phyloP scores from a whole-genome alignment of 1,284 basidiomycete species.

The Heliocybe sulcata region DNA sequence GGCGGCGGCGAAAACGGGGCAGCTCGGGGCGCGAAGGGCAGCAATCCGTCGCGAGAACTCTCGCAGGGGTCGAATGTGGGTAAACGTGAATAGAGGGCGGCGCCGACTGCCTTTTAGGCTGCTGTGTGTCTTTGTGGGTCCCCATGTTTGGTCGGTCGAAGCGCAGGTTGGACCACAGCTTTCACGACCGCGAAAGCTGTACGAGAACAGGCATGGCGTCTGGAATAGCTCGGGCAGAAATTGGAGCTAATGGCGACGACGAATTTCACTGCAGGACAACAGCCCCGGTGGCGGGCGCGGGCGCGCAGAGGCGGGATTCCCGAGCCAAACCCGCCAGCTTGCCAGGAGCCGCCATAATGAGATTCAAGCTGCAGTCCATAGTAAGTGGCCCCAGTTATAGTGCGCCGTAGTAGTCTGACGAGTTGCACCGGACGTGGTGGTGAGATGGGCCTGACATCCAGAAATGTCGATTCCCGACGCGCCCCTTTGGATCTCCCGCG shows the following conservation, averaged over 20 bases:
- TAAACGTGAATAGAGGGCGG: neutral
- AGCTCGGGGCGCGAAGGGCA: neutral
- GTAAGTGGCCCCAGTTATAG: no score
- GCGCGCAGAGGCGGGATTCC: no score
- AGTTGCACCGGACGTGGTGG: no score
- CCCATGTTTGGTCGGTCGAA: constrained; percentile 1
- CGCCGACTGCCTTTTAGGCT: neutral
- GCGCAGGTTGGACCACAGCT: neutral
- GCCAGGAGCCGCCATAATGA: no score
- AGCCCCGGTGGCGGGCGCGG: no score
- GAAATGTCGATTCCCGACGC: neutral
- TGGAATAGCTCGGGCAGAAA: neutral
- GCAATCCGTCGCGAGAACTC: neutral
- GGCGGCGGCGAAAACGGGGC: neutral
- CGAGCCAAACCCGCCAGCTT: no score
- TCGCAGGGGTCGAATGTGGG: neutral
- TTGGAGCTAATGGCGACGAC: neutral
- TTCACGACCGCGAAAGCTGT: neutral
- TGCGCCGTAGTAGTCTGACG: no score
- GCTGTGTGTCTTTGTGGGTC: constrained; percentile 2
- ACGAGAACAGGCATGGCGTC: neutral
- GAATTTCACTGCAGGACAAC: no score
- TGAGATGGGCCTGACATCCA: no score
- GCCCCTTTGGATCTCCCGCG: neutral
- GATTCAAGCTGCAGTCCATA: no score